Base-by-base conservation (phyloP, 495 filamentous ascomycete species). In the Bacidia gigantensis region DNA sequence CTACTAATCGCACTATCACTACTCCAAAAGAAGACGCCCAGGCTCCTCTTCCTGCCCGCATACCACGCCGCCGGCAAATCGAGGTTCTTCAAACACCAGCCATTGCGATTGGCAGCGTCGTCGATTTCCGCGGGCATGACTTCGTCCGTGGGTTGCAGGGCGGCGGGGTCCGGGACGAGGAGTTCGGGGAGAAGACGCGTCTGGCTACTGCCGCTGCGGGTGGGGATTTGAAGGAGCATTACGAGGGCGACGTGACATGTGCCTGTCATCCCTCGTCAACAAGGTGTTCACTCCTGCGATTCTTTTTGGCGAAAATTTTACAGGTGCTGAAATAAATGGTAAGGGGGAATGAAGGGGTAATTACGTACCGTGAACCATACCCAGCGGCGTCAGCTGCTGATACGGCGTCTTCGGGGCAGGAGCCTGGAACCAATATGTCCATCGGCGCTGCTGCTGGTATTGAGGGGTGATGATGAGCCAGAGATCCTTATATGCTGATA, bases 1-100 rank as follows among this genome's bases (percentile, higher is more conserved):
- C 5, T 7, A 44, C 41, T 44, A 5, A 44, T 9, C 5, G 9
- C 20, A 7, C 7, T 9, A 44, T 44, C 20, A 22, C 41, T 44
- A 44, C 41, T 44, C 41, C 41, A 44, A 22, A 44, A 44, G 41
- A 44, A 44, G 20, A 44, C 41, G 9, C 41, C 41, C 9, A 44
- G 7, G 9, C 14, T 22, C 7, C 20, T 44, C 12, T 7, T 22
- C 7, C 9, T 18, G 9, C 41, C 41, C 20, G 7, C 20, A 7
- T 5, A 7, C 41, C 41, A 44, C 7, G 17, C 41, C 5, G 7
- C 17, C 41, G 41, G 41, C 41, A 5, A 9, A 7, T 17, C 41
- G 5, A 9, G 5, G 20, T 44, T 44, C 41, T 18, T n/a, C 41
- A 44, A 44, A 22, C 41, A 44, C 41, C 41, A 44, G 5, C 9